Evolutionary conservation across 805 yeast species (phyloP).

Genomic region (Cyberlindnera americana): DNA sequence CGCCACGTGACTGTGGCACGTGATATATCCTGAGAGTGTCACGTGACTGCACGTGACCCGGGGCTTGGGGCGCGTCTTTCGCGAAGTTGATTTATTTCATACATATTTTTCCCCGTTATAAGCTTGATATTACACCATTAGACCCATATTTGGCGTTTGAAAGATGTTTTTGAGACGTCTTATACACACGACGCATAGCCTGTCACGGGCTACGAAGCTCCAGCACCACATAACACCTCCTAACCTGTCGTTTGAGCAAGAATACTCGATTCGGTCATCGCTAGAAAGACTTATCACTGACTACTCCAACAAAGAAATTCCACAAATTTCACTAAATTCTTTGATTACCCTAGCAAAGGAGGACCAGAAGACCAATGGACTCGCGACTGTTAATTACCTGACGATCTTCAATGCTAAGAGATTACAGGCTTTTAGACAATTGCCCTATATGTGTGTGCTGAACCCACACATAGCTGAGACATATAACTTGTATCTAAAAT

Average conservation of each 20-base stretch:
- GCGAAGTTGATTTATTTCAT: no score
- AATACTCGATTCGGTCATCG: slow-evolving; percentile 54
- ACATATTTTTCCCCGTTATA: no score
- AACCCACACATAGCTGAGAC: slow-evolving; percentile 84
- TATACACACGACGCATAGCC: slow-evolving; percentile 4
- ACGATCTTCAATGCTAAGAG: slow-evolving; percentile 67
- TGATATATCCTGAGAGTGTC: no score
- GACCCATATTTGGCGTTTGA: no score
- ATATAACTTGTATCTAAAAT: slow-evolving; percentile 67
- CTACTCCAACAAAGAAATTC: slow-evolving; percentile 49
- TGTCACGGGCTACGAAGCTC: slow-evolving; percentile 17
- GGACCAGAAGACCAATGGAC: slow-evolving; percentile 34
- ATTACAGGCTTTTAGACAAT: slow-evolving; percentile 59
- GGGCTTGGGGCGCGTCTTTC: no score
- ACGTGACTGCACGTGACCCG: no score
- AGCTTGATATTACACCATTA: no score
- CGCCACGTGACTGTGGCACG: no score
- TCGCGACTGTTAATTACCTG: slow-evolving; percentile 53
- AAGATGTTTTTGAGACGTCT: no score
- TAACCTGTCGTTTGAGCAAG: slow-evolving; percentile 39
- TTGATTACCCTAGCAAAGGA: slow-evolving; percentile 40
- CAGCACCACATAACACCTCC: slow-evolving; percentile 21
- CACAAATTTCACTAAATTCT: slow-evolving; percentile 49
- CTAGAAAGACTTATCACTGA: slow-evolving; percentile 56
- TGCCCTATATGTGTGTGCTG: slow-evolving; percentile 81